Base-by-base conservation (phyloP, 2,329 filamentous ascomycete species). In the Plectosphaerella plurivora region DNA sequence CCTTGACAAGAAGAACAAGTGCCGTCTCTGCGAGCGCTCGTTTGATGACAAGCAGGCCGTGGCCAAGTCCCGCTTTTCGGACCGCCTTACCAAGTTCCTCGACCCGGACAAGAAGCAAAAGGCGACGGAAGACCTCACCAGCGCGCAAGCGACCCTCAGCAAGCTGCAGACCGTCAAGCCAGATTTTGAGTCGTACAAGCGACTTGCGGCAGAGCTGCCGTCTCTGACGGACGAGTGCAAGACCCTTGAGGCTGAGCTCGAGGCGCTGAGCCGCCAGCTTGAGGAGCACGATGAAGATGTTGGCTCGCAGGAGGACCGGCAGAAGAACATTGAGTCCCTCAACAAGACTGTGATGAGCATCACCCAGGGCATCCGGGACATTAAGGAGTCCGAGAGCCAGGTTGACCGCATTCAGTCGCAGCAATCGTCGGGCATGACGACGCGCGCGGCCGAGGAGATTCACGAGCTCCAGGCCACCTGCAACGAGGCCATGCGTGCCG, bases 361-460 rank as follows among this genome's bases (percentile, higher is more conserved):
- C 54, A 72, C 81, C 9, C 87, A 89, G 65, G 87, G 87, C 44
- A 74, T 84, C 57, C 80, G 77, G 55, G 90, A 96, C 45, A 88
- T 93, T 54, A 75, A 76, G 46, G 84, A 86, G 37, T 84, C 89
- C 5, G 82, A 89, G 61, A 72, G 73, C 39, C 88, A 96, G 65
- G 87, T 97, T 48, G 77, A 87, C 52, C 84, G 88, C 51, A 81
- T 96, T 48, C 77, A 83, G 53, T 84, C 84, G 9, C 91, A 91
- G 59, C 88, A 97, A 64, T 84, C 87, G 62, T 82, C 86, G 53
- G 79, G 84, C 14, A 81, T 82, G 12, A 68, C 78, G 10, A 80
- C 82, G 14, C 83, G 89, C 56, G 89, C 88, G 28, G 79, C 91
- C 7, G 89, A 96, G 51, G 89, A 94, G 59, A 91, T 97, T 50